phyloP scores from a whole-genome alignment of 176 grass and related monocot species.

The Oryza punctata region DNA sequence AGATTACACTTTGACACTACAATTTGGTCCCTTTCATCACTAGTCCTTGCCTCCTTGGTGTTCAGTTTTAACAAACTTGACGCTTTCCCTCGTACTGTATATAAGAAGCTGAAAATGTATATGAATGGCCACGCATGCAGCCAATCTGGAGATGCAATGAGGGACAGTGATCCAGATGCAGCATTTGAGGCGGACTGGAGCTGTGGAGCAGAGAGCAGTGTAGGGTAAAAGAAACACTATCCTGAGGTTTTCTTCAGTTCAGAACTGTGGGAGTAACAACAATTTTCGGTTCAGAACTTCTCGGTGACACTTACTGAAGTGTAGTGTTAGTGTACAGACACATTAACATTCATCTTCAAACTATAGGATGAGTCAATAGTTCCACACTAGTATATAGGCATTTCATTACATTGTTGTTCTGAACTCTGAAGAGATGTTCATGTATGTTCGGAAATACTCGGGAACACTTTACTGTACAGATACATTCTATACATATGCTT shows the following conservation, averaged over 20 bases:
- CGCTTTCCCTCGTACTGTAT: too few species aligned
- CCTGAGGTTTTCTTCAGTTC: background rate
- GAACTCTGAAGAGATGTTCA: background rate
- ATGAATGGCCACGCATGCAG: slow-evolving; percentile 48
- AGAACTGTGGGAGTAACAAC: background rate
- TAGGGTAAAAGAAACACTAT: background rate
- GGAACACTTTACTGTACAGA: background rate
- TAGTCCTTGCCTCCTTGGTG: too few species aligned
- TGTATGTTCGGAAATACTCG: background rate
- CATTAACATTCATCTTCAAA: background rate
- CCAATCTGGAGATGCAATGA: slow-evolving; percentile 60
- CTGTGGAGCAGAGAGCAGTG: background rate
- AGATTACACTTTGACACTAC: background rate
- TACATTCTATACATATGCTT: background rate
- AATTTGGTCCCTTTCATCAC: too few species aligned
- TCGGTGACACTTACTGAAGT: too few species aligned
- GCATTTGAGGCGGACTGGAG: slow-evolving; percentile 36
- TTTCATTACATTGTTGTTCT: background rate
- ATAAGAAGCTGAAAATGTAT: slow-evolving; percentile 22
- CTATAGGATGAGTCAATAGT: background rate
- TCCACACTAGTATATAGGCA: background rate
- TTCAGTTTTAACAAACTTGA: too few species aligned
- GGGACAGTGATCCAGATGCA: too few species aligned
- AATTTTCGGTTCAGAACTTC: background rate
- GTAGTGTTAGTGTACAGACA: background rate